Conservation (phyloP, 169 alveolate species). For the Cryptosporidium sp. region DNA sequence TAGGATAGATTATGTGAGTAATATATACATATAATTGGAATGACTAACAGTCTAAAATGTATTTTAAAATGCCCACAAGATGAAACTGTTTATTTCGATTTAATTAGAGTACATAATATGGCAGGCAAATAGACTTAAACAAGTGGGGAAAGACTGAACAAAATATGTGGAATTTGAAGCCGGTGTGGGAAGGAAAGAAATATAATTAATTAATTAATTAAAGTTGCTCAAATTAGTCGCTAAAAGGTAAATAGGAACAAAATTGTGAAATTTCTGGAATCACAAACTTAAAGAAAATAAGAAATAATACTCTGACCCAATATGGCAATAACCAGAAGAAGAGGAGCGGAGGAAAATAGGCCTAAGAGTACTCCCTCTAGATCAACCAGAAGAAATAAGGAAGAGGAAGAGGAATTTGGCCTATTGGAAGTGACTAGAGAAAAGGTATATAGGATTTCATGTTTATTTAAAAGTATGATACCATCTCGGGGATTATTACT, state of each 20-base stretch:
- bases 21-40: not conserved
- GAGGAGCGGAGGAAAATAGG: slow-evolving; percentile 36
- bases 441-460: not conserved
- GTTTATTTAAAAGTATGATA: slow-evolving; percentile 3
- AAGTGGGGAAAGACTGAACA: slow-evolving; percentile 60
- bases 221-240: not conserved
- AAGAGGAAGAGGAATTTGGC: not conserved
- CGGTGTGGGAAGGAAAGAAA: slow-evolving; percentile 40
- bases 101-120: not conserved
- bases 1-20: not conserved
- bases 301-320: not conserved
- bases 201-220: slow-evolving; percentile 11
- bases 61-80: not conserved
- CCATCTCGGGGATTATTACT: slow-evolving; percentile 28
- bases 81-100: not conserved
- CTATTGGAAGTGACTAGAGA: not conserved
- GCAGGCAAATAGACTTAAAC: slow-evolving; percentile 3
- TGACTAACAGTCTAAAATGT: not conserved
- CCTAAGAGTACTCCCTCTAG: slow-evolving; percentile 21
- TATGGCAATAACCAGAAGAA: slow-evolving; percentile 72
- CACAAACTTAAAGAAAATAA: not conserved
- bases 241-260: not conserved
- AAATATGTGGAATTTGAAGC: slow-evolving; percentile 37
- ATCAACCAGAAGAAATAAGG: slow-evolving; percentile 15
- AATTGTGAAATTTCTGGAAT: not conserved